Base-by-base conservation (phyloP, 441 rosid species). In the Viola pubescens region DNA sequence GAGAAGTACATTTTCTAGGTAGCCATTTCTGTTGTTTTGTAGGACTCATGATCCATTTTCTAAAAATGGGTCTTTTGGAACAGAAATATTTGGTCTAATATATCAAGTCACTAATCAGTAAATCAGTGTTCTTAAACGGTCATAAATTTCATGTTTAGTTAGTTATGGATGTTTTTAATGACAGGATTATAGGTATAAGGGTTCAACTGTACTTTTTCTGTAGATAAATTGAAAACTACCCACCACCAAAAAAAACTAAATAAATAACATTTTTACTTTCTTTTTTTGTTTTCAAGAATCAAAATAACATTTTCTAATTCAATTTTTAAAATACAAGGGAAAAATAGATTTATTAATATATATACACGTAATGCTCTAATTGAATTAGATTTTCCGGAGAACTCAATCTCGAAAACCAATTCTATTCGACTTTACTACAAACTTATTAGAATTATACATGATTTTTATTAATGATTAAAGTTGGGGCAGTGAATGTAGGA, bases 1-100 rank as follows among this genome's bases (percentile, higher is more conserved):
- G 73, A 58, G 58, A 70, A 69, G 84, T 81, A 76, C 56, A 65
- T 64, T 74, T 43, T 78, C 84, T 62, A 52, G 73, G 65, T 75
- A 66, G 73, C 68, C 63, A 67, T 66, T 69, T 74, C 61, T 63
- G 13, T 54, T 52, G 37, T 64, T 65, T 63, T 54, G 52, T 58
- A 49, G 60, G 26, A 19, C 34, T 26, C 34, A 26, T 26, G 34
- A 26, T 26, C 34, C 34, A 26, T 26, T 26, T 26, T 26, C 34
- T 26, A 26, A 26, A 26, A 26, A 26, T 26, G 34, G 34, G 34
- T 26, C 34, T 26, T 26, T 26, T 26, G 34, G 55, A 62, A 52
- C 12, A 58, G 39, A 48, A 59, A 48, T 63, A 62, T 58, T 54
- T 59, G 61, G 59, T 72, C 64, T 65, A 65, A 71, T 60, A 26